Conservation (phyloP, 345 rosid species). For the Stellera chamaejasme region DNA sequence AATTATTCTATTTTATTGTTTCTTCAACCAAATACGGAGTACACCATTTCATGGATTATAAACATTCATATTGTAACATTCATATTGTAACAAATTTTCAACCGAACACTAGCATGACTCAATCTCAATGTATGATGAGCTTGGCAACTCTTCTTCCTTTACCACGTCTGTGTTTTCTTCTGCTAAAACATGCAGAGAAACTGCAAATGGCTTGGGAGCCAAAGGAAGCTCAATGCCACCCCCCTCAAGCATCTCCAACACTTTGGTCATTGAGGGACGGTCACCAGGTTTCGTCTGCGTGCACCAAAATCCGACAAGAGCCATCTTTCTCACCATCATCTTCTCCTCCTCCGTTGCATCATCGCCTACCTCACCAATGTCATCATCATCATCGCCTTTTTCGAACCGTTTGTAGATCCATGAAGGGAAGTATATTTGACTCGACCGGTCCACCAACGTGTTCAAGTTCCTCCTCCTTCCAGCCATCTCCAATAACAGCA, state of each 20-base stretch:
- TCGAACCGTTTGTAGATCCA: slow-evolving; percentile 10
- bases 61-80: too few relatives aligned
- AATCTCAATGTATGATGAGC: too few relatives aligned
- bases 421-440: slow-evolving; percentile 8
- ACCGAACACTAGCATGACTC: too few relatives aligned
- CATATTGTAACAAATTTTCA: too few relatives aligned
- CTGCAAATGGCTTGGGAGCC: background rate
- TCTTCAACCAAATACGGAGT: too few relatives aligned
- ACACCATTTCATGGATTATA: too few relatives aligned
- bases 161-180: too few relatives aligned
- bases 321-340: background rate
- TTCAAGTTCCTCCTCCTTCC: slow-evolving; percentile 4
- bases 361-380: background rate
- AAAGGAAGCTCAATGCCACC: background rate
- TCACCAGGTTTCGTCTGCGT: background rate
- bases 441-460: background rate
- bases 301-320: background rate
- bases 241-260: slow-evolving; percentile 1
- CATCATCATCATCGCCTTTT: background rate
- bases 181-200: background rate
- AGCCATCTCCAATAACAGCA: background rate
- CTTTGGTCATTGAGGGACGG: slow-evolving; percentile 1
- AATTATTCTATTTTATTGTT: too few relatives aligned
- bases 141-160: too few relatives aligned
- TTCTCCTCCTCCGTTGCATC: background rate